Evolutionary conservation across 148 eudicot genomes (phyloP).

Genomic region (Persicaria maculosa): DNA sequence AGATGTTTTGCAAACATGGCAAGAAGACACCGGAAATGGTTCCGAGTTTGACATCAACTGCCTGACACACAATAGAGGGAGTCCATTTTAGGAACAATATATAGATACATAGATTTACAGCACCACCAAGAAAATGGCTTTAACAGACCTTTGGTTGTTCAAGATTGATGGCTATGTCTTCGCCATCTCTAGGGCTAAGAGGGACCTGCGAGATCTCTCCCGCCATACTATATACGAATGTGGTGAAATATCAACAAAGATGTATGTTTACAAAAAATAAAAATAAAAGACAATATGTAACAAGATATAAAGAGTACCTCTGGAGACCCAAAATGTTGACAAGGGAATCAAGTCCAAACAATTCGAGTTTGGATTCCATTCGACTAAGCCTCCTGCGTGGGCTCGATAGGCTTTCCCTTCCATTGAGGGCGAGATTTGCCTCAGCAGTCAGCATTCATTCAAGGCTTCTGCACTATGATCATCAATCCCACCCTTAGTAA

Average conservation of each 20-base stretch:
- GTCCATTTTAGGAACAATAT: too few species aligned
- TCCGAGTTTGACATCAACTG: constrained; percentile 51
- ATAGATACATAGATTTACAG: too few species aligned
- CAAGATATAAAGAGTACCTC: constrained; percentile 35
- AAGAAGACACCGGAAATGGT: constrained; percentile 94
- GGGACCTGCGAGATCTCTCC: constrained; percentile 78
- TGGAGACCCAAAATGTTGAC: constrained; percentile 91
- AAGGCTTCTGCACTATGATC: neutral
- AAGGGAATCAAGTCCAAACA: constrained; percentile 97
- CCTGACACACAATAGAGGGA: constrained; percentile 24
- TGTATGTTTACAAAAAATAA: neutral
- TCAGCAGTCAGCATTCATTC: neutral
- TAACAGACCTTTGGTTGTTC: constrained; percentile 63
- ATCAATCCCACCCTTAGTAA: neutral
- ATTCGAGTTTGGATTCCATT: constrained; percentile 77
- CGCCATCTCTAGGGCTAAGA: constrained; percentile 77
- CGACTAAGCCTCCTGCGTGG: constrained; percentile 43
- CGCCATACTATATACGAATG: constrained; percentile 50
- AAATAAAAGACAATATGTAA: neutral
- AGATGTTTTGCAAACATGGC: constrained; percentile 90
- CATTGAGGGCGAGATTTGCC: neutral
- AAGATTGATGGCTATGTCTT: constrained; percentile 53
- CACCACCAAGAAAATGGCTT: too few species aligned
- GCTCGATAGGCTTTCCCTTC: constrained; percentile 33
- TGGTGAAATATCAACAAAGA: neutral